Evolutionary conservation across 176 grass and related monocot species (phyloP), one percentile per base, ranked within the genome.

Genomic region (Aegilops sharonensis): DNA sequence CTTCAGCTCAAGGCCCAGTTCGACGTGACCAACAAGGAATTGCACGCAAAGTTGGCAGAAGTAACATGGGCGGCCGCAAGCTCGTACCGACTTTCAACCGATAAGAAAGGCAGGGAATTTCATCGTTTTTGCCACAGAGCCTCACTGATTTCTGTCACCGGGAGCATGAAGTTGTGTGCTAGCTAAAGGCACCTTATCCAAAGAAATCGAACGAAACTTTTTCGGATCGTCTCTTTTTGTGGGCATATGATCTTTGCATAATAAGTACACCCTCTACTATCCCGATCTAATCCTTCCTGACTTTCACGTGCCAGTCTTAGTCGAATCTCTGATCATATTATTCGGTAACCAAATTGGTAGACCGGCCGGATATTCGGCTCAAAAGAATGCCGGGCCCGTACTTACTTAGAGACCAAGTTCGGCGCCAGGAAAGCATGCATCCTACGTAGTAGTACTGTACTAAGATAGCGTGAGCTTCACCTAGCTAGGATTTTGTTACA

Each of bases 161-260:
- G 72, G 73, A 52, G 72, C 73, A 47, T 6, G 42, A 52, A 75
- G 72, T 25, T 25, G 72, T 52, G 24, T 75, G 12, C 6, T 15
- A 17, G 2, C 54, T 57, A 75, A 76, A 50, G 42, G 48, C 31
- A 20, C 73, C 73, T 76, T 76, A 76, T 31, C 73, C 50, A 5
- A 76, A 54, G 24, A 76, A 76, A 76, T 54, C 73, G 32, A 29
- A 76, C 27, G 73, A 54, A 76, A 10, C 45, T 20, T 76, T 76
- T 76, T 17, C 45, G 11, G 25, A 18, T 29, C 1, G 1, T 8
- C 42, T 48, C 72, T 50, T 75, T 75, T 75, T 48, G 42, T 76
- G 73, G 73, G 73, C 45, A 76, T 76, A 76, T 29, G 73, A 76
- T 32, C 73, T 76, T 54, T 8, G 73, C 27, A 76, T 76, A 54